These are phyloP conservation scores for Xanthoparmelia taractica DNA, from an alignment of 495 filamentous ascomycete species.

Conservation along the genomic window DNA sequence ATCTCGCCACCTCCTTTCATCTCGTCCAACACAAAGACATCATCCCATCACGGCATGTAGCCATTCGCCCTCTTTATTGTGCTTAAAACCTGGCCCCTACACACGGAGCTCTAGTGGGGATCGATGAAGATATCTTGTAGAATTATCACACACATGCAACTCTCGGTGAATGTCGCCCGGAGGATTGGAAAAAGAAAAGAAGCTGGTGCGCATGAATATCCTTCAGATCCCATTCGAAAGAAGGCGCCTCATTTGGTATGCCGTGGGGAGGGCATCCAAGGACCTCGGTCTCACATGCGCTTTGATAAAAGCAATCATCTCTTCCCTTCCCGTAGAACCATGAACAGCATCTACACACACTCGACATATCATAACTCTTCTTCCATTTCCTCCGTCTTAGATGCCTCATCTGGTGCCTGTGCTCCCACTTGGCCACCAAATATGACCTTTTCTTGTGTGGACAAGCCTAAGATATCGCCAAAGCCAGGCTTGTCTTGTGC, in stretches of 20 bases:
- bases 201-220: background rate
- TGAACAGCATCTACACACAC: background rate
- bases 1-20: background rate
- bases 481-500: slow-evolving; percentile 5
- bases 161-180: background rate
- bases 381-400: slow-evolving; percentile 21
- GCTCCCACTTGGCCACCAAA: slow-evolving; percentile 11
- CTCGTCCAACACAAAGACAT: background rate
- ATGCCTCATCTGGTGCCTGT: background rate
- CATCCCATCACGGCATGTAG: too few relatives aligned
- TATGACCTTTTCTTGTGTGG: background rate
- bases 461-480: slow-evolving; percentile 3
- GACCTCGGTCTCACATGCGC: background rate
- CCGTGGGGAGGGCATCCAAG: too few relatives aligned
- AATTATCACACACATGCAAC: background rate
- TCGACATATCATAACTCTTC: slow-evolving; percentile 19
- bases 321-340: background rate
- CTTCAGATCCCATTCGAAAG: background rate
- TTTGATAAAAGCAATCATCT: background rate
- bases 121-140: background rate
- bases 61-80: background rate
- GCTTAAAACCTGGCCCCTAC: background rate
- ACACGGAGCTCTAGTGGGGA: background rate
- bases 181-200: background rate
- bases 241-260: background rate